Base-by-base conservation (phyloP, 1,284 basidiomycete species). In the Ceratobasidium sp. region DNA sequence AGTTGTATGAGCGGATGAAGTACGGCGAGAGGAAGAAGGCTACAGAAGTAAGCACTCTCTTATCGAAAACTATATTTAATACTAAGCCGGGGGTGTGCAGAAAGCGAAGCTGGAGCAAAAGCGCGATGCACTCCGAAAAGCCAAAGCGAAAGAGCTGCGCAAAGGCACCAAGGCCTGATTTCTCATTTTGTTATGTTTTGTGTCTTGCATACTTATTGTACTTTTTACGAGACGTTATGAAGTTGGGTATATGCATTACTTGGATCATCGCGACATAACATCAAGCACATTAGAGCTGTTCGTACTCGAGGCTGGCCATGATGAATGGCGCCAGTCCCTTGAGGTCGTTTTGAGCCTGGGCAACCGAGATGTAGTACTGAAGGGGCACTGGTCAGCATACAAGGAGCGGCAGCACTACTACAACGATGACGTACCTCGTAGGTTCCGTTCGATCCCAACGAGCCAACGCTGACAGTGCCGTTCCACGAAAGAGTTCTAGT, bases 1-100 rank as follows among this genome's bases (percentile, higher is more conserved):
- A 98, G 85, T 84, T 99, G 79, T 99, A 98, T 85, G 95, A 97
- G 83, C 94, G 94, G 85, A 93, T 99, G 90, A 95, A 96, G 84
- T 91, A 95, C 83, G 91, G 92, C 76, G 89, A 97, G 82, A 89
- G 89, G 81, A 95, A 94, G 84, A 91, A 91, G 76, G 86, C 87
- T 31, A 86, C 89, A 45, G 96, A 98, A 91, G 95, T 96, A 81
- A 80, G 91, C 84, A 15, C 15, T 19, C 29, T 29, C 36, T 36
- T 36, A 17, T n/a, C 17, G 7, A 8, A 64, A 4, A 19, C 7
- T n/a, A 11, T 14, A n/a, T n/a, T 11, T 14, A 8, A n/a, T 44
- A 27, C 45, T 64, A n/a, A 59, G 27, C 6, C 29, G 8, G 9
- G 31, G 14, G 50, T 77, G 44, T 31, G 89, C 90, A 90, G 90